Evolutionary conservation across 257 asterid species (phyloP), one percentile per base, ranked within the genome.

Genomic region (Avicennia marina): DNA sequence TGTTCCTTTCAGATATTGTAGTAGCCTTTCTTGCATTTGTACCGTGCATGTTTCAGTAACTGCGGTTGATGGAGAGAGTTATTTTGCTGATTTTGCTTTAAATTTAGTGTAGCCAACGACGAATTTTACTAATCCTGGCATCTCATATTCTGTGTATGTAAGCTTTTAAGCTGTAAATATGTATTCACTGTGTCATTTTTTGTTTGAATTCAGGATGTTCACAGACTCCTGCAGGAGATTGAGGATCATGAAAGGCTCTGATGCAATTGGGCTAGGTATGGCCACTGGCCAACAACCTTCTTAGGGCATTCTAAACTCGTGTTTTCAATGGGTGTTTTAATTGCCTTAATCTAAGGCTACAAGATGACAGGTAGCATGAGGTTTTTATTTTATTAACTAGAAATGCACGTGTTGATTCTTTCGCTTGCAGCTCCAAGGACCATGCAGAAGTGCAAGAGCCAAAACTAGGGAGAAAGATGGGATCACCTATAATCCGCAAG

Each of bases 161-260:
- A n/a, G n/a, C n/a, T n/a, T n/a, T n/a, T n/a, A n/a, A n/a, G n/a
- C n/a, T n/a, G n/a, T n/a, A n/a, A n/a, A n/a, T n/a, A 33, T 7
- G 20, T 13, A 17, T 36, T 43, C 45, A 51, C 10, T 7, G 2
- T 12, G 3, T n/a, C n/a, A 15, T 68, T 36, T 29, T 55, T 64
- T 46, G 17, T 54, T 61, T 54, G 60, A 36, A 60, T 46, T 62
- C 73, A 89, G 97, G 77, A 89, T 89, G 95, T 89, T 85, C 77
- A 77, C 73, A 2, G 83, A 73, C 62, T 81, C 97, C 1, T 89
- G 97, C 84, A 85, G 73, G 84, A 74, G 94, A 59, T 48, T 89
- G 63, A 76, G 97, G 78, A 89, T 89, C 81, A 86, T 89, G 95
- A 85, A 81, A 66, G 83, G 97, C 69, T 79, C 94, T 0, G 94